Conservation (phyloP, 176 grass and related monocot species). For the Musa troglodytarum region DNA sequence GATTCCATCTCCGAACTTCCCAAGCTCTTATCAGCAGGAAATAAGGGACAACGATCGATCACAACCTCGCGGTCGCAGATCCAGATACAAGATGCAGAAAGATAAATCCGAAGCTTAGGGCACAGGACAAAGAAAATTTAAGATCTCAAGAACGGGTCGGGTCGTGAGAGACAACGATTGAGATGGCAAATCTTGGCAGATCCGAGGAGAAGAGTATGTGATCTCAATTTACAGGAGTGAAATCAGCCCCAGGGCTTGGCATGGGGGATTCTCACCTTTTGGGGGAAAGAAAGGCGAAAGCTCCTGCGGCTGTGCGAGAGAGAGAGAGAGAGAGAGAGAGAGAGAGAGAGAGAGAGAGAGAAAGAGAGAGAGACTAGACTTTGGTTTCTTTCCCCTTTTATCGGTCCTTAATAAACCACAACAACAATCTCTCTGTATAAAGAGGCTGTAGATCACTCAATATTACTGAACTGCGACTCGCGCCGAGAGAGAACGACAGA, state of each 20-base stretch:
- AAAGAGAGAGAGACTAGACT: too few species aligned
- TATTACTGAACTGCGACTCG: too few species aligned
- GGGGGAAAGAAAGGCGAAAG: not conserved
- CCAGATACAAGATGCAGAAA: not conserved
- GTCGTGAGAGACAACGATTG: too few species aligned
- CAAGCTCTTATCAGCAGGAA: not conserved
- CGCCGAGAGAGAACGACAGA: too few species aligned
- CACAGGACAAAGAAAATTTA: not conserved
- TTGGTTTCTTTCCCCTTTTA: not conserved
- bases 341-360: too few species aligned
- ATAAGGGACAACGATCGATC: conserved; percentile 30
- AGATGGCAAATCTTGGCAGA: too few species aligned
- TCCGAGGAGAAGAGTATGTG: too few species aligned
- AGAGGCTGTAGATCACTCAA: too few species aligned
- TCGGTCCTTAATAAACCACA: not conserved
- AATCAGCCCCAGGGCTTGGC: not conserved
- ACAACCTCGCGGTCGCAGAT: conserved; percentile 22
- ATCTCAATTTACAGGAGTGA: not conserved
- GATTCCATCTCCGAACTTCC: not conserved
- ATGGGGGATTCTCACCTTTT: too few species aligned
- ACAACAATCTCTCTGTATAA: too few species aligned
- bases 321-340: too few species aligned
- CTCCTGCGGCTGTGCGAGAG: not conserved
- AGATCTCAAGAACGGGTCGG: not conserved
- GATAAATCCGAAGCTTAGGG: not conserved